Evolutionary conservation across 2,329 filamentous ascomycete genomes (phyloP).

Genomic region (Claviceps paspali): DNA sequence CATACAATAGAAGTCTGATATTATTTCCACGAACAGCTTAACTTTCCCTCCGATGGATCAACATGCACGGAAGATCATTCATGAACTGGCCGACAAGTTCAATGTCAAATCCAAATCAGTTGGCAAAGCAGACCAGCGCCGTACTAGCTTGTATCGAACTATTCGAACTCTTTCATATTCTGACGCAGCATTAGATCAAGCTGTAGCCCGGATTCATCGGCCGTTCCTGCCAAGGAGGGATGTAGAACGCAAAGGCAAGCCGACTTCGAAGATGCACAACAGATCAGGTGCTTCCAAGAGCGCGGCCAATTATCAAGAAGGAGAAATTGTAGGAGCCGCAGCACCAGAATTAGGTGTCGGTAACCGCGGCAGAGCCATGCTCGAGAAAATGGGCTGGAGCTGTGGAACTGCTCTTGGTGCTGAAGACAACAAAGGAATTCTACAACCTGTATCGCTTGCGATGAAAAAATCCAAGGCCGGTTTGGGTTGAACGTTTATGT

Average conservation of each 20-base stretch:
- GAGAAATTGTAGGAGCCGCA: conserved; percentile 72
- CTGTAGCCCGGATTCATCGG: conserved; percentile 30
- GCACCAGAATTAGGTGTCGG: conserved; percentile 71
- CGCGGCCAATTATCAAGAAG: conserved; percentile 50
- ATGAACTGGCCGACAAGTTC: conserved; percentile 61
- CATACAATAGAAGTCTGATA: neutral
- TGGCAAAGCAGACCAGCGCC: conserved; percentile 57
- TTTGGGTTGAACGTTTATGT: conserved; percentile 37
- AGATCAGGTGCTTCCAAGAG: conserved; percentile 8
- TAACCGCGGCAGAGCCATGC: conserved; percentile 72
- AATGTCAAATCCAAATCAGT: conserved; percentile 72
- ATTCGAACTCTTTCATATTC: conserved; percentile 46
- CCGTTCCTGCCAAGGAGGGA: conserved; percentile 42
- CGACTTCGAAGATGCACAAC: conserved; percentile 16
- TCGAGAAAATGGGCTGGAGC: conserved; percentile 97
- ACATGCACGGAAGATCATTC: conserved; percentile 58
- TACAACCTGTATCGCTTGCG: conserved; percentile 71
- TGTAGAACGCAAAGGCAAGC: conserved; percentile 19
- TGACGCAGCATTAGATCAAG: conserved; percentile 36
- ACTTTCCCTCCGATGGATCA: conserved; percentile 76
- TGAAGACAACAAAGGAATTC: conserved; percentile 70
- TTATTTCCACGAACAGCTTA: conserved; percentile 19
- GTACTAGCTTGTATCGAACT: conserved; percentile 65
- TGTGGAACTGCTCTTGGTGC: conserved; percentile 73
- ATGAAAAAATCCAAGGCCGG: conserved; percentile 80